Base-by-base conservation (phyloP, 768 basidiomycete species). In the Suillus plorans region DNA sequence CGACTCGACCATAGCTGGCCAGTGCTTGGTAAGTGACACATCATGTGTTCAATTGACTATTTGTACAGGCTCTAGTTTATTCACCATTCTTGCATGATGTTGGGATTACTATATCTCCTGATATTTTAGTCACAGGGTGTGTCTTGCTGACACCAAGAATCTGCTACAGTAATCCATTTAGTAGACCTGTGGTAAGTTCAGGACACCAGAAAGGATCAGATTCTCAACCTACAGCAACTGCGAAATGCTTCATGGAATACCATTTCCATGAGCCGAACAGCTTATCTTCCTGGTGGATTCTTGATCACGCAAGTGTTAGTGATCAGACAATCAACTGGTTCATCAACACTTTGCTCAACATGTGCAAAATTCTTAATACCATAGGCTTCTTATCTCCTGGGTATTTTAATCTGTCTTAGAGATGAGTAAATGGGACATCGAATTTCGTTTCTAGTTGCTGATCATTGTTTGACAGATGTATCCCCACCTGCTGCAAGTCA, bases 261-360 rank as follows among this genome's bases (percentile, higher is more conserved):
- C 12, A 31, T 16, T 79, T 82, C 62, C 60, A 47, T 5, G 44
- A 65, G 14, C 72, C 81, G 0, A 70, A 57, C 18, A 31, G 1
- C 7, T 69, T 82, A 2, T 31, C 12, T 2, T 66, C 61, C 8
- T 82, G 81, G 81, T 78, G 70, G 2, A 74, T 82, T 22, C 72
- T 80, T 4, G 71, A 76, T 31, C 80, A 73, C 44, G 66, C 69
- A 1, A 65, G 66, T 4, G 31, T 31, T 5, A 31, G 31, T 0
- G 31, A 31, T 31, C 31, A 31, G 5, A 31, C 31, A 31, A 77
- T 71, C 6, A 62, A 76, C 20, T 67, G 44, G 12, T 75, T 79
- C 42, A 63, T 76, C 14, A 59, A 22, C 12, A 74, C 69, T 63
- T 67, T 80, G 12, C 47, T 62, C 0, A 60, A 62, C 2, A 73